A percentile compares a stretch with the other conserved stretches of the same genome.
Evolutionary conservation across 2,329 filamentous ascomycete species (phyloP).

Genomic region (Aspergillus udagawae): DNA sequence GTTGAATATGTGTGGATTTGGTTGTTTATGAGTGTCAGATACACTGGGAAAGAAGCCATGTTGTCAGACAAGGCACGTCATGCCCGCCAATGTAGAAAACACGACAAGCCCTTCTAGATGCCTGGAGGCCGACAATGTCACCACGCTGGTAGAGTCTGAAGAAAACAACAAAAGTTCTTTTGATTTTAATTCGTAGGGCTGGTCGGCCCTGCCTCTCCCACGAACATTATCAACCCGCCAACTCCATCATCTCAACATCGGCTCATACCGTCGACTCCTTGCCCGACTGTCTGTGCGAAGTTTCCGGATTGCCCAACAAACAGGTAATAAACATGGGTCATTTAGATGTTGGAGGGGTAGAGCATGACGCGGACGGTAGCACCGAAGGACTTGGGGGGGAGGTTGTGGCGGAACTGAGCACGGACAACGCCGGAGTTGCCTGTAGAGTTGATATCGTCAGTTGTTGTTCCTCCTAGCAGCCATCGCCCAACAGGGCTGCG

Average conservation of each 20-base stretch:
- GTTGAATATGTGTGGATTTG: constrained; percentile 33
- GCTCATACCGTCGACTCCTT: constrained; percentile 37
- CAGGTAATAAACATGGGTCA: constrained; percentile 28
- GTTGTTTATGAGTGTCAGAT: constrained; percentile 33
- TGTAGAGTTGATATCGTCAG: constrained; percentile 32
- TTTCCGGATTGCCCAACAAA: constrained; percentile 33
- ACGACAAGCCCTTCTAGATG: constrained; percentile 23
- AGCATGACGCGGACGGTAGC: constrained; percentile 95
- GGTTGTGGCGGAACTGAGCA: constrained; percentile 94
- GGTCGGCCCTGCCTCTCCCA: constrained; percentile 37
- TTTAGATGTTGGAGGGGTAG: constrained; percentile 97
- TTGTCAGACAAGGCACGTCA: constrained; percentile 26
- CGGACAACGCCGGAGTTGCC: constrained; percentile 98
- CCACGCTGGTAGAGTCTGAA: constrained; percentile 20
- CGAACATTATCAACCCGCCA: constrained; percentile 39
- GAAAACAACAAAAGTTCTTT: constrained; percentile 25
- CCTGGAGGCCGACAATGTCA: constrained; percentile 24
- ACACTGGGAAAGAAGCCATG: constrained; percentile 26
- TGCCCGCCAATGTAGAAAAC: constrained; percentile 18
- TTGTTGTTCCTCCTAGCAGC: constrained; percentile 1
- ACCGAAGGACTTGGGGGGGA: constrained; percentile 94
- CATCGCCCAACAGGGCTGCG: background rate
- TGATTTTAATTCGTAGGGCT: constrained; percentile 38
- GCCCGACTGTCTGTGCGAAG: constrained; percentile 35
- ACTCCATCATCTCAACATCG: constrained; percentile 37